phyloP scores from a whole-genome alignment of 805 yeast species.

The Candida sithepensis region DNA sequence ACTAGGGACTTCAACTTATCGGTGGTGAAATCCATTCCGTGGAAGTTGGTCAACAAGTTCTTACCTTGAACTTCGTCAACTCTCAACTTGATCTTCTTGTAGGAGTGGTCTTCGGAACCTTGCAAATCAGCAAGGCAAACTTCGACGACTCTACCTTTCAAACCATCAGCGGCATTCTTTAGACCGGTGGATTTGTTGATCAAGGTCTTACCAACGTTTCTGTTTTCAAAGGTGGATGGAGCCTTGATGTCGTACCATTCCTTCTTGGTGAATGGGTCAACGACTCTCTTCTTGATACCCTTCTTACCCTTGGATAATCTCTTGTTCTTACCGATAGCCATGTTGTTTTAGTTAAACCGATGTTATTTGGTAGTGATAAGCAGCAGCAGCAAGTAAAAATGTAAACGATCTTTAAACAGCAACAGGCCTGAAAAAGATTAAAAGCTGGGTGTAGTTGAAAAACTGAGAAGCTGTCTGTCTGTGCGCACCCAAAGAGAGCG shows the following conservation, averaged over 20 bases:
- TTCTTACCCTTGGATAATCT: conserved; percentile 88
- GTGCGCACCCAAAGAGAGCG: too few relatives aligned
- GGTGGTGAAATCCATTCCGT: conserved; percentile 97
- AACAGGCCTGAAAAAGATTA: background rate
- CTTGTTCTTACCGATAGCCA: conserved; percentile 67
- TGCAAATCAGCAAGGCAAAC: conserved; percentile 95
- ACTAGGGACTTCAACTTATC: conserved; percentile 97
- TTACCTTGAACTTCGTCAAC: conserved; percentile 99
- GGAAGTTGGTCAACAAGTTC: conserved; percentile 98
- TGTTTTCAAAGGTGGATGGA: conserved; percentile 97
- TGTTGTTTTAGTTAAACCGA: conserved; percentile 32
- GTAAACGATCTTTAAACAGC: background rate
- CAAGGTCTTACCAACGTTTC: conserved; percentile 97
- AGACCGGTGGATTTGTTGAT: conserved; percentile 98
- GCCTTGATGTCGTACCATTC: conserved; percentile 99
- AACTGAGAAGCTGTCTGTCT: background rate
- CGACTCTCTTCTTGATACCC: conserved; percentile 98
- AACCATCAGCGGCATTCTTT: conserved; percentile 95
- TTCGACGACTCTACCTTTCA: conserved; percentile 97
- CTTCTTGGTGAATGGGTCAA: conserved; percentile 99
- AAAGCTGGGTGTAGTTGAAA: background rate
- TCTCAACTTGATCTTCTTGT: conserved; percentile 96
- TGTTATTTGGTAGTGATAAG: conserved; percentile 7
- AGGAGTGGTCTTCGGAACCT: conserved; percentile 98
- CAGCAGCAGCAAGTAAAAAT: too few relatives aligned